phyloP scores from a whole-genome alignment of 1,284 basidiomycete genomes.

The Sanghuangporus sanghuang region DNA sequence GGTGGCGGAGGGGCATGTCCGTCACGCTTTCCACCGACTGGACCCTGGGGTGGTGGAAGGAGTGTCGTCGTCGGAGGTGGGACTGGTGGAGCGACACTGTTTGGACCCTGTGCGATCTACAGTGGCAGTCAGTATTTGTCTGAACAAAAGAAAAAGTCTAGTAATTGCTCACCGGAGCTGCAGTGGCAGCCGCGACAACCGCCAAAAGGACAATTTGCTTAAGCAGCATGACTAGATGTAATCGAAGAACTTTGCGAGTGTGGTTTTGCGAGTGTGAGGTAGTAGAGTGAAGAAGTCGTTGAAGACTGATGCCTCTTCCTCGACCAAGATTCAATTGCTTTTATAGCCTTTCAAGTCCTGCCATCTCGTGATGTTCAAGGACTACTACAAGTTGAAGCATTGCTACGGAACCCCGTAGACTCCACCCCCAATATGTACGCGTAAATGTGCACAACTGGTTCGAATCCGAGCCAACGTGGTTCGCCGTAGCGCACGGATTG shows the following conservation, averaged over 20 bases:
- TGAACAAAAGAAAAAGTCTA: not conserved
- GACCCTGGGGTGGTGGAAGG: not conserved
- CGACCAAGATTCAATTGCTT: not conserved
- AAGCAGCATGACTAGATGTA: not conserved
- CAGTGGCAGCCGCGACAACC: not conserved
- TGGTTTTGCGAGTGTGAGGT: not conserved
- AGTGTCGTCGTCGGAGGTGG: not conserved
- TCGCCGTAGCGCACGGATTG: not conserved
- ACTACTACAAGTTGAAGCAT: too few relatives aligned
- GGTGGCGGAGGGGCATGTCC: not conserved
- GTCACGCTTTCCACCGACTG: not conserved
- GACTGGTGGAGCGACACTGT: not conserved
- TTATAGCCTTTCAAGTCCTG: not conserved
- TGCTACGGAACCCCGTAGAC: not conserved
- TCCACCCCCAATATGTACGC: not conserved
- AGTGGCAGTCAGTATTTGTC: not conserved
- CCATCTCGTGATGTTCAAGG: not conserved
- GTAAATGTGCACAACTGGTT: not conserved
- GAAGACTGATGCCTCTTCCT: not conserved
- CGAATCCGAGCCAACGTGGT: not conserved
- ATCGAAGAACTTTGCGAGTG: not conserved
- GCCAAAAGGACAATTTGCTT: constrained; percentile 9
- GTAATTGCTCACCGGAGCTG: not conserved
- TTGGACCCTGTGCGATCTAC: not conserved
- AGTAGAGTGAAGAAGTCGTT: not conserved